Percentiles rank a stretch among this genome's conserved stretches.
Evolutionary conservation across 129 eudicot genomes (phyloP).

Genomic region (Heracleum sosnowskyi): DNA sequence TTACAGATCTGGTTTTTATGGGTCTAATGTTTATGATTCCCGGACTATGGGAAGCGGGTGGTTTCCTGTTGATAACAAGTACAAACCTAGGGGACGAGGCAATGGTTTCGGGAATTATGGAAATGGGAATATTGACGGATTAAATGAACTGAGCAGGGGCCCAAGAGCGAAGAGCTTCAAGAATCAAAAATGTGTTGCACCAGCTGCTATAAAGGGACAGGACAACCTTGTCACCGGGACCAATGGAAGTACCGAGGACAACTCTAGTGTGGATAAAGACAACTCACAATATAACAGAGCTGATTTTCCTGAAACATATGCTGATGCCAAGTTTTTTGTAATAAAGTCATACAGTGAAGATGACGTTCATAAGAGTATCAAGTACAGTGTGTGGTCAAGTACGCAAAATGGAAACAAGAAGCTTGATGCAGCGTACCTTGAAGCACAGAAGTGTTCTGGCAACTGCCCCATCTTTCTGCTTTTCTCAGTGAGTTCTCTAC

Average conservation of each 20-base stretch:
- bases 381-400: slow-evolving; percentile 43
- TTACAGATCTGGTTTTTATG: slow-evolving; percentile 24
- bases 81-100: slow-evolving; percentile 27
- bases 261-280: slow-evolving; percentile 10
- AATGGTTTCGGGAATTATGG: slow-evolving; percentile 21
- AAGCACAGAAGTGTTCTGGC: slow-evolving; percentile 26
- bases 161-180: slow-evolving; percentile 32
- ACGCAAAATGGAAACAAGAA: slow-evolving; percentile 50
- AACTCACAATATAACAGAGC: slow-evolving; percentile 25
- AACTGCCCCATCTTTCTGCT: slow-evolving; percentile 35
- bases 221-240: slow-evolving; percentile 7
- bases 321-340: slow-evolving; percentile 37
- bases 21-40: slow-evolving; percentile 23
- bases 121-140: slow-evolving; percentile 23
- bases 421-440: slow-evolving; percentile 34
- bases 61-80: slow-evolving; percentile 34
- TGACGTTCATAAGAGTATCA: slow-evolving; percentile 45
- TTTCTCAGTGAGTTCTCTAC: slow-evolving; percentile 27
- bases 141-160: slow-evolving; percentile 43
- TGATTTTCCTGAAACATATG: slow-evolving; percentile 31
- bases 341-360: slow-evolving; percentile 54
- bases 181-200: slow-evolving; percentile 16
- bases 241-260: slow-evolving; percentile 6
- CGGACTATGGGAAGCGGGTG: slow-evolving; percentile 22
- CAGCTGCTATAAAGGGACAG: slow-evolving; percentile 22